Percentiles rank a stretch among this genome's conserved stretches.
Conservation (phyloP, 2,329 filamentous ascomycete species). For the Geosmithia flava region DNA sequence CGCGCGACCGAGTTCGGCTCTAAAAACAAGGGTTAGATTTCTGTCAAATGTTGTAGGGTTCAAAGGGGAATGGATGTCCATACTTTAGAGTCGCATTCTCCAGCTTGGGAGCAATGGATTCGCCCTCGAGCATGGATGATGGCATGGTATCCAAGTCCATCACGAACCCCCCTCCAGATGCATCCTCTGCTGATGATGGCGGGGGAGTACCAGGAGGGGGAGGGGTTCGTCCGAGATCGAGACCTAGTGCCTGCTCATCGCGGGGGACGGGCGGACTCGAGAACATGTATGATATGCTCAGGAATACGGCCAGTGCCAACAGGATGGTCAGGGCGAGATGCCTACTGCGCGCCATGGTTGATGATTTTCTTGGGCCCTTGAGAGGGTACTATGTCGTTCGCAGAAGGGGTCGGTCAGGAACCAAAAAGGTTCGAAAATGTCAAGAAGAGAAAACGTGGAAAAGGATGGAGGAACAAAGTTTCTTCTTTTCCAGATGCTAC, state of each 20-base stretch:
- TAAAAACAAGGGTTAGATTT: no score
- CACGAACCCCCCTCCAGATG: constrained; percentile 9
- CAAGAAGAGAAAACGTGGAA: no score
- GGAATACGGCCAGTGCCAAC: constrained; percentile 40
- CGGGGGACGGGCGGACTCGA: constrained; percentile 18
- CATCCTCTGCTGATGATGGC: background rate
- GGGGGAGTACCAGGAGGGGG: constrained; percentile 10
- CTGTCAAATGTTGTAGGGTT: no score
- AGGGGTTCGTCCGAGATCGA: constrained; percentile 1
- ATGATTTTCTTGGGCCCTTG: background rate
- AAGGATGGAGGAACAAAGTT: no score
- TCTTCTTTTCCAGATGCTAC: no score
- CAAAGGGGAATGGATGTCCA: constrained; percentile 1
- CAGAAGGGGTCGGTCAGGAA: background rate
- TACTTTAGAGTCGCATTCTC: constrained; percentile 75
- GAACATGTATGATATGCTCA: constrained; percentile 47
- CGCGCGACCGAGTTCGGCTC: constrained; percentile 53
- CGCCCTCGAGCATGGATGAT: constrained; percentile 45
- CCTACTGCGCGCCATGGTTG: constrained; percentile 36
- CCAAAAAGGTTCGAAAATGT: no score
- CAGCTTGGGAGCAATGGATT: constrained; percentile 66
- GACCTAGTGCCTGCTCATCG: background rate
- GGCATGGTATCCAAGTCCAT: constrained; percentile 30
- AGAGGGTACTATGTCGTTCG: background rate
- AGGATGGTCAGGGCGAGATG: constrained; percentile 41